Conservation (phyloP, 169 alveolate genomes). For the Theileria parva region DNA sequence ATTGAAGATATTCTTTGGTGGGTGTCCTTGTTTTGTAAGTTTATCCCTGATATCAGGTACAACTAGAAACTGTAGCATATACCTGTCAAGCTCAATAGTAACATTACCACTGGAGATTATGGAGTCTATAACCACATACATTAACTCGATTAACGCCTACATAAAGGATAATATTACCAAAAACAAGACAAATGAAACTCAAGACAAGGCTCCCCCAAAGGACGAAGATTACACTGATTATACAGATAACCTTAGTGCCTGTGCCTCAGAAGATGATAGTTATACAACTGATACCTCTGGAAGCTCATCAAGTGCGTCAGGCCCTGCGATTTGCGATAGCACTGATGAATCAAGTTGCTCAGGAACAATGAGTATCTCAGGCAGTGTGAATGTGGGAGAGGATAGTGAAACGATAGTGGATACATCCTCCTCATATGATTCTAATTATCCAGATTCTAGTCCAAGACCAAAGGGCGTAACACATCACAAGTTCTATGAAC, state of each 20-base stretch:
- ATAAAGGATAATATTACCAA: constrained; percentile 13
- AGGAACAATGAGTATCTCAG: background rate
- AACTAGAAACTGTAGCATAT: constrained; percentile 26
- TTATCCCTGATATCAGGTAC: constrained; percentile 23
- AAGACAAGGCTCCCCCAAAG: background rate
- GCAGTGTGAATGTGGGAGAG: constrained; percentile 4
- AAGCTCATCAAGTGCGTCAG: background rate
- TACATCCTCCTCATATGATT: background rate
- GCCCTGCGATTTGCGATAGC: background rate
- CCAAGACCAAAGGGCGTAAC: background rate
- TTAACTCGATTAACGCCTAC: constrained; percentile 6
- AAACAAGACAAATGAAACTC: background rate
- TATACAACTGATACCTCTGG: background rate
- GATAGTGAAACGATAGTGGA: background rate
- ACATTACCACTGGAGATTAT: constrained; percentile 58
- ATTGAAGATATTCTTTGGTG: constrained; percentile 3
- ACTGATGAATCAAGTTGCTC: background rate
- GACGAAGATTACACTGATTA: background rate
- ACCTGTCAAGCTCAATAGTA: constrained; percentile 31
- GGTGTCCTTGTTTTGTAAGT: constrained; percentile 48
- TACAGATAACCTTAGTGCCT: background rate
- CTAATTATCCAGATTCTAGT: background rate
- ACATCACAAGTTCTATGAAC: background rate
- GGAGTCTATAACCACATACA: constrained; percentile 28
- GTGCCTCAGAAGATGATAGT: background rate